phyloP scores from a whole-genome alignment of 2,329 filamentous ascomycete genomes.

The Venturia aucupariae region DNA sequence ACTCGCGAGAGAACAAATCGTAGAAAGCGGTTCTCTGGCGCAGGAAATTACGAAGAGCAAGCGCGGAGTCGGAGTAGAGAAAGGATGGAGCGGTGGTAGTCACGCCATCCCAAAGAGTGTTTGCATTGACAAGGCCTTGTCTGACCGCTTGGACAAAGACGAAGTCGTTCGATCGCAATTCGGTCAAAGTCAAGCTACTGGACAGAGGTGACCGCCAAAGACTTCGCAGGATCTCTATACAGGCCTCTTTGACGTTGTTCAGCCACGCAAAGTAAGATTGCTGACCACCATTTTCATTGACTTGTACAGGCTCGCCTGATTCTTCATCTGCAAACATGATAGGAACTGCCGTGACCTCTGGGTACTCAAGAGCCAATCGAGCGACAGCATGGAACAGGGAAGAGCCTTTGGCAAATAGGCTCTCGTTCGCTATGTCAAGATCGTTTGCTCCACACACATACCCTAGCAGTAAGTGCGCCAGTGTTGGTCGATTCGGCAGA shows the following conservation, averaged over 20 bases:
- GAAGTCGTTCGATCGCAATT: constrained; percentile 71
- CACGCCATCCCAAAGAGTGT: constrained; percentile 65
- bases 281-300: constrained; percentile 16
- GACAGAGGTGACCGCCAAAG: constrained; percentile 81
- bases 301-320: not conserved
- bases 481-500: constrained; percentile 67
- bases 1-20: constrained; percentile 77
- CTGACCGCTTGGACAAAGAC: constrained; percentile 67
- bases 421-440: constrained; percentile 57
- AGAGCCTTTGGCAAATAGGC: constrained; percentile 59
- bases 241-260: constrained; percentile 33
- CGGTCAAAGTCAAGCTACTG: constrained; percentile 60
- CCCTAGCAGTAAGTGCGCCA: constrained; percentile 84
- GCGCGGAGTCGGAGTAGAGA: constrained; percentile 56
- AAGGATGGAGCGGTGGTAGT: constrained; percentile 55
- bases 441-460: constrained; percentile 64
- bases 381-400: constrained; percentile 81
- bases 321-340: not conserved
- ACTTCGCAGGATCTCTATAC: constrained; percentile 57
- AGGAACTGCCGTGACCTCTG: constrained; percentile 45
- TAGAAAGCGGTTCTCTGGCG: constrained; percentile 66
- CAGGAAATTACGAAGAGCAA: constrained; percentile 68
- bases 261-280: constrained; percentile 31
- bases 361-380: constrained; percentile 59
- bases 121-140: constrained; percentile 60